Evolutionary conservation across 2,329 filamentous ascomycete genomes (phyloP), one percentile per base, ranked within the genome.

Genomic region (Lasiodiplodia gonubiensis): DNA sequence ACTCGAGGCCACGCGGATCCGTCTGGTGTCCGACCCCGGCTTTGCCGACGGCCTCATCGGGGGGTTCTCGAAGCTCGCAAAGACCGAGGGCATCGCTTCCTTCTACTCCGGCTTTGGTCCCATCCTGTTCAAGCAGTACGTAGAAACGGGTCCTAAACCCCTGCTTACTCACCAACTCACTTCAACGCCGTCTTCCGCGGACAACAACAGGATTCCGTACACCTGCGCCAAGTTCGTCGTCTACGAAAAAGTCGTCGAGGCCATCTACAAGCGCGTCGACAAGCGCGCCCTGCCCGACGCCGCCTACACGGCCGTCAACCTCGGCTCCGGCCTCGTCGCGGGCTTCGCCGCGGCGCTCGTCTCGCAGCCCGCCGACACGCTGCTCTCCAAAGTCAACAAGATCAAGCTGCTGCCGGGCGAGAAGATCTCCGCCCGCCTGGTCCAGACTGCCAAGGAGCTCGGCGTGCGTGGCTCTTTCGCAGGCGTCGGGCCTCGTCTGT

Each of bases 321-420:
- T 39, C 35, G 35, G 35, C 35, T 39, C 35, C 35, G 35, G 35
- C 35, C 35, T 39, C 73, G 87, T 94, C 68, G 93, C 93, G 66
- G 87, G 93, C 86, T 92, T 96, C 84, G 92, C 92, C 76, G 92
- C 92, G 75, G 92, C 92, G 30, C 30, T 33, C 78, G 80, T 94
- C 75, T 33, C 30, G 30, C 30, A 33, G 30, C 30, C 30, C 30
- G 30, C 30, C 30, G 30, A 96, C 81, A 96, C 92, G 79, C 95
- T 96, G 92, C 89, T 96, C 71, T 91, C 88, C 84, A 94, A 94
- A 88, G 95, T 96, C 87, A 96, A 95, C 90, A 95, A 95, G 91
- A 92, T 90, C 83, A 89, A 92, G 86, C 92, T 92, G 83, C 85
- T 89, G 69, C 92, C 92, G 72, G 92, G 92, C 85, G 92, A 96